Conservation (phyloP, 1,284 basidiomycete genomes). For the Trametes polyzona region DNA sequence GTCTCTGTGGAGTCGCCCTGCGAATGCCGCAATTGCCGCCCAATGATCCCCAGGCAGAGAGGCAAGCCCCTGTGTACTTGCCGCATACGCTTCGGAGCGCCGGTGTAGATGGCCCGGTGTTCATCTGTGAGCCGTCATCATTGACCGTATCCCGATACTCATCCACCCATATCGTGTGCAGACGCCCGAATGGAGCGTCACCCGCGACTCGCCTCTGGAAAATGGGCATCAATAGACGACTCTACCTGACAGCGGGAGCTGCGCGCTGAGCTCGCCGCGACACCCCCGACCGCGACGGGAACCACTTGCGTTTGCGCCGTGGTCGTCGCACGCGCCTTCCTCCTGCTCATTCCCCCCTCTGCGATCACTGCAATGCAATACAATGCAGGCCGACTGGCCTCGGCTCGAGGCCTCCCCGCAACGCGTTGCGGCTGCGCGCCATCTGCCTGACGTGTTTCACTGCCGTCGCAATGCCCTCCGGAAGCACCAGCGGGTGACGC, state of each 20-base stretch:
- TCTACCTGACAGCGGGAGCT: too few species aligned
- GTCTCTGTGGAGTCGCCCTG: not conserved
- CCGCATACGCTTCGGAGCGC: not conserved
- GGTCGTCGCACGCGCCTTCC: too few species aligned
- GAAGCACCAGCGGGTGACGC: not conserved
- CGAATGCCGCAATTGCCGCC: not conserved
- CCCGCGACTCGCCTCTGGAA: too few species aligned
- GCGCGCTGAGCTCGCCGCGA: too few species aligned
- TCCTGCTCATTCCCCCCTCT: not conserved
- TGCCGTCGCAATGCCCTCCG: not conserved
- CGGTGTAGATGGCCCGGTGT: too few species aligned
- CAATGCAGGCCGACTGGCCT: not conserved
- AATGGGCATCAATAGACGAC: too few species aligned
- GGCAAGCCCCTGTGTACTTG: not conserved
- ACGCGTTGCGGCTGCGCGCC: not conserved
- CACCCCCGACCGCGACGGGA: too few species aligned
- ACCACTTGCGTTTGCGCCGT: too few species aligned
- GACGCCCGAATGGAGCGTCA: too few species aligned
- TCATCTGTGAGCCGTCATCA: too few species aligned
- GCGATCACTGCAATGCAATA: not conserved
- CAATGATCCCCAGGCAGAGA: not conserved
- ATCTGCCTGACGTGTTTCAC: not conserved
- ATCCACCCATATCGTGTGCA: too few species aligned
- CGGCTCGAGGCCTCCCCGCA: not conserved
- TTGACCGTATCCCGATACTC: too few species aligned